These are phyloP conservation scores for Mixia osmundae DNA, from an alignment of 1,284 basidiomycete genomes.

Conservation along the genomic window DNA sequence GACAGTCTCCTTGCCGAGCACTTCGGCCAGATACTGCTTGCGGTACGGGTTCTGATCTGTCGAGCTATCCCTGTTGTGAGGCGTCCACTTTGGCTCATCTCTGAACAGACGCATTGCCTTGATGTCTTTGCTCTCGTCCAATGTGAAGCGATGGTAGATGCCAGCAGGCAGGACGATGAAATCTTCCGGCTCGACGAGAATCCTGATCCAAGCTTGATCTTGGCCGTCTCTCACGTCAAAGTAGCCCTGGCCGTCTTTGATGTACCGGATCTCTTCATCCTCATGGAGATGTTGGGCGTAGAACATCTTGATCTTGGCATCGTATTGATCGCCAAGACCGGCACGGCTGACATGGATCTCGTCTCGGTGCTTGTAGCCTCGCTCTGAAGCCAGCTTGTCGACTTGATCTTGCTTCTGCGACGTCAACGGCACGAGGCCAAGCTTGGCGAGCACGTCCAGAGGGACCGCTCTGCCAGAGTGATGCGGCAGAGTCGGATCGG, in stretches of 20 bases:
- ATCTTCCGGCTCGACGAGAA: slow-evolving; percentile 36
- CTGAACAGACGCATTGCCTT: slow-evolving; percentile 55
- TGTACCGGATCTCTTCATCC: slow-evolving; percentile 73
- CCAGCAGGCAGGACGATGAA: slow-evolving; percentile 24
- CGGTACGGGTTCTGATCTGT: slow-evolving; percentile 42
- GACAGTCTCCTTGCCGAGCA: too few relatives aligned
- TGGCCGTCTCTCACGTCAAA: slow-evolving; percentile 42
- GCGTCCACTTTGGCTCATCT: slow-evolving; percentile 50
- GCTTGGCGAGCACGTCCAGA: neutral
- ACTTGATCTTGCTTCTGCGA: neutral
- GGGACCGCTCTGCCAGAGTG: neutral
- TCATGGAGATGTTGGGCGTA: slow-evolving; percentile 62
- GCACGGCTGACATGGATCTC: slow-evolving; percentile 44
- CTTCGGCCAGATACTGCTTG: slow-evolving; percentile 32
- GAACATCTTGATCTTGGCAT: slow-evolving; percentile 50
- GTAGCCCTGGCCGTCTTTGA: slow-evolving; percentile 54
- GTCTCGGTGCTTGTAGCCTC: slow-evolving; percentile 2
- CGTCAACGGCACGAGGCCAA: neutral
- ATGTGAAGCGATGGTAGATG: slow-evolving; percentile 66
- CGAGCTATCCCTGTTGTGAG: slow-evolving; percentile 34
- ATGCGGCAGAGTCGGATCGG: neutral
- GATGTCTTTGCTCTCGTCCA: slow-evolving; percentile 42
- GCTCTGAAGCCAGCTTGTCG: neutral
- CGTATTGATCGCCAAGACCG: slow-evolving; percentile 50
- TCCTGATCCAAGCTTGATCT: neutral